Base-by-base conservation (phyloP, 1,284 basidiomycete species). In the Leccinum griseonigrum region DNA sequence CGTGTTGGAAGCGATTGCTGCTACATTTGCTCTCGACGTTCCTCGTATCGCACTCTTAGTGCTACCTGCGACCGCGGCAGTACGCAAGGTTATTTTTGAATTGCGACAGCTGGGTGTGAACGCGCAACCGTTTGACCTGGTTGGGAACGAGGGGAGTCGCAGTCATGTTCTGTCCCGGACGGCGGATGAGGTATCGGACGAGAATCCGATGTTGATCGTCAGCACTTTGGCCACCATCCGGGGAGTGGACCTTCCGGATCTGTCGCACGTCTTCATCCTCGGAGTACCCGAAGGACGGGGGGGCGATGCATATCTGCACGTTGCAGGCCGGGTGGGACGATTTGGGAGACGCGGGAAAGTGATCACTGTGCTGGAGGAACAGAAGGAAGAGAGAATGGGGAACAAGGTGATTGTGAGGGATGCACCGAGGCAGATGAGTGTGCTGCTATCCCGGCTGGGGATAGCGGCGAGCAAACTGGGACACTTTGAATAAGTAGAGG, bases 311-410 rank as follows among this genome's bases (percentile, higher is more conserved):
- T 92, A 92, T 70, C 68, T 87, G 64, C 90, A 92, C 67, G 75
- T 87, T 59, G 85, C 87, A 2, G 91, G 90, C n/a, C 85, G 91
- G 14, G 87, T 88, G 7, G 89, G 90, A 14, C 81, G 90, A 58
- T 89, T 90, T 70, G 86, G 87, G 51, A 77, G 81, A 56, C 76
- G 73, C 43, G 87, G 88, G 18, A 85, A 83, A 70, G 87, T 90
- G 59, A 76, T 92, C 57, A 84, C 78, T 34, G 75, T 91, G 28
- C 69, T 90, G 46, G 79, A 81, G 57, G 76, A 76, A 60, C 71
- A 64, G 58, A 64, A 66, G 48, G 75, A 74, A 46, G 66, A 66
- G 31, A 67, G 67, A 57, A 57, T 48, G 54, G 74, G 69, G 58
- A 72, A 74, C 40, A 72, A 74, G 67, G 63, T 64, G 50, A 54